Evolutionary conservation across 768 basidiomycete species (phyloP), one percentile per base, ranked within the genome.

Genomic region (Daedalea quercina): DNA sequence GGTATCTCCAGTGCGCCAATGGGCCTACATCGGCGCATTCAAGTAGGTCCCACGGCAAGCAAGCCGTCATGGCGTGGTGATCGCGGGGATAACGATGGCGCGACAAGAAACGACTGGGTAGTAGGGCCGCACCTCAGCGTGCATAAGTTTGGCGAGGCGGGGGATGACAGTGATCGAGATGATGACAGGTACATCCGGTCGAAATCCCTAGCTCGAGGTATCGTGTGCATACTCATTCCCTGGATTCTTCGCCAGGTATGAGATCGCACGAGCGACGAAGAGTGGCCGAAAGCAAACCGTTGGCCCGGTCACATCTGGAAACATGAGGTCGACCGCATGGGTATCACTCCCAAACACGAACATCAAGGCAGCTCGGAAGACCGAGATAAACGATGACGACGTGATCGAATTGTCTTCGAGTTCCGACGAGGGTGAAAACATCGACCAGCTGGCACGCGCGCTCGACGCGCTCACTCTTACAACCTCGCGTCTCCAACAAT

Each of bases 361-460:
- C 24, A 7, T 22, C 25, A 54, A 54, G 26, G 45, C 48, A 4
- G 52, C 57, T 9, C 52, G 54, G 1, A 55, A 51, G 48, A 22
- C 15, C 13, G 17, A 54, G 22, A 55, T 57, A 8, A 24, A 46
- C 13, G 56, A 57, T 12, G 49, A 28, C 3, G 52, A 60, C n/a
- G 50, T 50, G 9, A 37, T 54, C n/a, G 48, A 57, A 3, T 49
- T 47, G 19, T 24, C 45, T 40, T 35, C 48, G 1, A 20, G 35
- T 15, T 47, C 55, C 8, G 57, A 55, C 35, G 51, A 56, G 4
- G 55, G 53, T 25, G 55, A 54, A 13, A 55, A 56, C 9, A 31
- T 57, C 23, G 37, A 51, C 13, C 53, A 59, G n/a, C 58, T 63
- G 6, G 23, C 53, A 3, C 44, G 34, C 17, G 61, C 60, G 0